Percentiles rank a stretch among this genome's conserved stretches.
phyloP scores from a whole-genome alignment of 2,329 filamentous ascomycete species.

The Diaporthe sp. region DNA sequence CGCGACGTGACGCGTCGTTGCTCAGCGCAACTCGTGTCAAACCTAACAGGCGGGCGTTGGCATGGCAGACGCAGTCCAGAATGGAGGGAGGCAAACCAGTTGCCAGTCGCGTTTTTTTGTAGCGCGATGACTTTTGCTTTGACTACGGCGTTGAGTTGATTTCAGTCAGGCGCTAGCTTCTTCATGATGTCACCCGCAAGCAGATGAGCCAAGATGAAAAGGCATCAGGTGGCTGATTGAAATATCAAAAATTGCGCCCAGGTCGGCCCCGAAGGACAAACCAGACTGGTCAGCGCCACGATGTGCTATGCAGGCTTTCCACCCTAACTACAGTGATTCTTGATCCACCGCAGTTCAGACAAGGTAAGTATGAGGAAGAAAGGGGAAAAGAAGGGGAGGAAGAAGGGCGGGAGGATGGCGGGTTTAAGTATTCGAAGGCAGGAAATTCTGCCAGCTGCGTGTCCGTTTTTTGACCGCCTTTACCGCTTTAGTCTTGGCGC shows the following conservation, averaged over 20 bases:
- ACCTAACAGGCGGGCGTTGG: no score
- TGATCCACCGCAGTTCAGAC: conserved; percentile 53
- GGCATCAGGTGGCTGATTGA: conserved; percentile 33
- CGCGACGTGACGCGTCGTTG: no score
- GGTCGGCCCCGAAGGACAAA: conserved; percentile 67
- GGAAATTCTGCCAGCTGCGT: conserved; percentile 25
- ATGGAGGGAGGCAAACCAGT: no score
- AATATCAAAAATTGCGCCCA: conserved; percentile 63
- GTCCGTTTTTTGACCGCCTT: conserved; percentile 14
- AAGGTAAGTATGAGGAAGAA: conserved; percentile 38
- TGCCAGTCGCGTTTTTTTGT: no score
- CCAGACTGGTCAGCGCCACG: conserved; percentile 61
- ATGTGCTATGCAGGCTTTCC: conserved; percentile 67
- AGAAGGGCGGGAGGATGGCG: conserved; percentile 18
- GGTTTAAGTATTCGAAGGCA: conserved; percentile 29
- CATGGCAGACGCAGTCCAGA: no score
- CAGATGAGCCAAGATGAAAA: conserved; percentile 59
- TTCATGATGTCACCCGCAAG: conserved; percentile 59
- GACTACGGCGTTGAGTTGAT: neutral
- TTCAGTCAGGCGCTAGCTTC: conserved; percentile 43
- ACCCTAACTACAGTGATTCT: conserved; percentile 55
- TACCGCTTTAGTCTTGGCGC: neutral
- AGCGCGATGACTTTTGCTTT: no score
- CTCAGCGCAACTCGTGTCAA: no score
- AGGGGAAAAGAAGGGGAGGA: neutral